Evolutionary conservation across 2,329 filamentous ascomycete species (phyloP).

Genomic region (Hypomyces rosellus): DNA sequence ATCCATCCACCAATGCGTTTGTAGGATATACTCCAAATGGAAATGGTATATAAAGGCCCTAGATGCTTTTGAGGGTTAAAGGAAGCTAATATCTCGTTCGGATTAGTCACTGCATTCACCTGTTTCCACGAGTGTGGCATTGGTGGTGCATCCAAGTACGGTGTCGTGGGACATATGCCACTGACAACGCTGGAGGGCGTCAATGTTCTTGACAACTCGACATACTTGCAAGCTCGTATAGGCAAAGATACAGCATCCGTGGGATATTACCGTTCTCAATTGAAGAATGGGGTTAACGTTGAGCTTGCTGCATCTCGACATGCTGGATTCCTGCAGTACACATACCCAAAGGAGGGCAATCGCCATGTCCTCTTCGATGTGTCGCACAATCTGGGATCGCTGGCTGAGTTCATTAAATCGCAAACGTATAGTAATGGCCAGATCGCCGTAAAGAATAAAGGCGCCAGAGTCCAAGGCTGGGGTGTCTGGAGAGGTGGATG

Average conservation of each 20-base stretch:
- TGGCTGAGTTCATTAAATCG: constrained; percentile 26
- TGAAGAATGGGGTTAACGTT: constrained; percentile 42
- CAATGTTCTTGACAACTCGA: constrained; percentile 41
- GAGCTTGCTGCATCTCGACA: constrained; percentile 45
- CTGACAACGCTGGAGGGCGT: constrained; percentile 35
- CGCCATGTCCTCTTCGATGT: constrained; percentile 40
- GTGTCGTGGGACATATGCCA: constrained; percentile 45
- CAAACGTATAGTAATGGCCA: constrained; percentile 37
- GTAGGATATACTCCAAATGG: constrained; percentile 35
- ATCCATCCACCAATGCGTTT: constrained; percentile 17
- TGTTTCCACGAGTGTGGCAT: constrained; percentile 53
- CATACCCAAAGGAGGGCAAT: constrained; percentile 35
- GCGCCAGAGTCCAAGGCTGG: constrained; percentile 37
- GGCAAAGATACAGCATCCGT: constrained; percentile 39
- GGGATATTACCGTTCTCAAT: constrained; percentile 46
- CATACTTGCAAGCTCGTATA: constrained; percentile 38
- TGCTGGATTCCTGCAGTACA: constrained; percentile 46
- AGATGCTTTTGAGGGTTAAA: too few species aligned
- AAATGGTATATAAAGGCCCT: constrained; percentile 19
- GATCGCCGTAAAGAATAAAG: constrained; percentile 31
- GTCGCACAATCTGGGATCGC: constrained; percentile 41
- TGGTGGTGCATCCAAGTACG: constrained; percentile 54
- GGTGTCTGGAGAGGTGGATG: constrained; percentile 31
- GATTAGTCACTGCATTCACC: constrained; percentile 37
- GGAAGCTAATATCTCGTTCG: background rate